Conservation (phyloP, 1,284 basidiomycete species). For the Takashimella tepidaria region DNA sequence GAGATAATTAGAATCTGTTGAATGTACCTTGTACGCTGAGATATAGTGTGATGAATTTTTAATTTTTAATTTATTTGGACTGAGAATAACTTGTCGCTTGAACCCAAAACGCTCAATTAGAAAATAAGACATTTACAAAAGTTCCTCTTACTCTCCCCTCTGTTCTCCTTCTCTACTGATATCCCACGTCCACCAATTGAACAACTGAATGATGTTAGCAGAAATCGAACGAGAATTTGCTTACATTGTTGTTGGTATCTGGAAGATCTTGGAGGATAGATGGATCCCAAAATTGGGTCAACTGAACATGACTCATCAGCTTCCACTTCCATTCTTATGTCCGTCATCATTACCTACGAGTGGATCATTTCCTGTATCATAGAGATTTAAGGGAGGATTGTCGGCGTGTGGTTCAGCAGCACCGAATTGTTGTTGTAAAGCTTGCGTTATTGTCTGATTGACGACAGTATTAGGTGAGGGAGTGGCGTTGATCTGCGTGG, state of each 20-base stretch:
- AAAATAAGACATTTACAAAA: no score
- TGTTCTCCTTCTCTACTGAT: not conserved
- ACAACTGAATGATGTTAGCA: not conserved
- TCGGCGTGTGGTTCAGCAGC: not conserved
- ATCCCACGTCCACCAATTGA: not conserved
- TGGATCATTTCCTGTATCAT: not conserved
- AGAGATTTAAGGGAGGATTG: not conserved
- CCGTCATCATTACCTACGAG: not conserved
- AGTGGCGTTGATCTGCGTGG: not conserved
- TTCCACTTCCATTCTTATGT: no score
- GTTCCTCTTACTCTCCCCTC: not conserved
- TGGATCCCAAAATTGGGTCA: not conserved
- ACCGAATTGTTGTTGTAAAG: not conserved
- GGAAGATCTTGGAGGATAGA: not conserved
- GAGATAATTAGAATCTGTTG: no score
- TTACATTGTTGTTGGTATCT: not conserved
- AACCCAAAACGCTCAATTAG: no score
- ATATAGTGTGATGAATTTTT: no score
- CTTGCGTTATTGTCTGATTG: not conserved
- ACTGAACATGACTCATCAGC: no score
- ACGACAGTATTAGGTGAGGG: not conserved
- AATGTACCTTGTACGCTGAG: no score
- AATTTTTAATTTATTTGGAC: no score
- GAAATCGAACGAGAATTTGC: not conserved
- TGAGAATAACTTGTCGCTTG: no score